phyloP scores from a whole-genome alignment of 306 rosid genomes.

The Morella rubra region DNA sequence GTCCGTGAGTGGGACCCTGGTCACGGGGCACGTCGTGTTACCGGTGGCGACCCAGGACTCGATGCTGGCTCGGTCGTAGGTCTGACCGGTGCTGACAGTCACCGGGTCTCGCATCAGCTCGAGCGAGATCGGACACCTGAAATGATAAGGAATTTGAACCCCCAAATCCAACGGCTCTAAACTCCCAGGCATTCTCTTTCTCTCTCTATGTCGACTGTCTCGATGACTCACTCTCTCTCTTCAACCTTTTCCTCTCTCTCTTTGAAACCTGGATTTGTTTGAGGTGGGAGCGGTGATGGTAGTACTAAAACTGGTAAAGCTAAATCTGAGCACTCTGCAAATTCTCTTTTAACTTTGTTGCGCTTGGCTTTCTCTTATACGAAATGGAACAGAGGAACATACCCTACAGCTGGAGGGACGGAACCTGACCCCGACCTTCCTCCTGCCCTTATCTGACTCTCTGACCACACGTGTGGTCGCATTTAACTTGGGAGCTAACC shows the following conservation, averaged over 20 bases:
- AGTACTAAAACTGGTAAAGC: constrained; percentile 17
- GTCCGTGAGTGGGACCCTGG: constrained; percentile 59
- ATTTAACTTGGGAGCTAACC: constrained; percentile 46
- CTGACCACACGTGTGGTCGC: constrained; percentile 43
- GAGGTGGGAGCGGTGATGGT: not conserved
- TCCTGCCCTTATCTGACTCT: constrained; percentile 52
- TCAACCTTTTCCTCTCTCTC: not conserved
- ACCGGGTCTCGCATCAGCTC: constrained; percentile 95
- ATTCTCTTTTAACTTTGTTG: constrained; percentile 39
- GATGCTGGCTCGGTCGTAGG: constrained; percentile 87
- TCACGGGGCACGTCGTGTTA: constrained; percentile 86
- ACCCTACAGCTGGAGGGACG: constrained; percentile 50
- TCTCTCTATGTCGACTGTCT: not conserved
- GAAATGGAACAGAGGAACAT: constrained; percentile 68
- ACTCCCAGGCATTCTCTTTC: constrained; percentile 58
- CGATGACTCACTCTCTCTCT: constrained; percentile 1
- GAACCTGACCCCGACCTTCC: constrained; percentile 19
- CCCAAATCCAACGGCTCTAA: constrained; percentile 88
- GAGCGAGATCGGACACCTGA: constrained; percentile 86
- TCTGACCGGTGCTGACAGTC: constrained; percentile 86
- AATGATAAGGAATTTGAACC: constrained; percentile 83
- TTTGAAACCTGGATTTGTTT: not conserved
- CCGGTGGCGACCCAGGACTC: constrained; percentile 93
- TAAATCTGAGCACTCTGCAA: constrained; percentile 55
- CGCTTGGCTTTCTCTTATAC: constrained; percentile 50